Percentiles rank a stretch among this genome's conserved stretches.
Conservation (phyloP, 169 alveolate genomes). For the Cryptosporidium ubiquitum region DNA sequence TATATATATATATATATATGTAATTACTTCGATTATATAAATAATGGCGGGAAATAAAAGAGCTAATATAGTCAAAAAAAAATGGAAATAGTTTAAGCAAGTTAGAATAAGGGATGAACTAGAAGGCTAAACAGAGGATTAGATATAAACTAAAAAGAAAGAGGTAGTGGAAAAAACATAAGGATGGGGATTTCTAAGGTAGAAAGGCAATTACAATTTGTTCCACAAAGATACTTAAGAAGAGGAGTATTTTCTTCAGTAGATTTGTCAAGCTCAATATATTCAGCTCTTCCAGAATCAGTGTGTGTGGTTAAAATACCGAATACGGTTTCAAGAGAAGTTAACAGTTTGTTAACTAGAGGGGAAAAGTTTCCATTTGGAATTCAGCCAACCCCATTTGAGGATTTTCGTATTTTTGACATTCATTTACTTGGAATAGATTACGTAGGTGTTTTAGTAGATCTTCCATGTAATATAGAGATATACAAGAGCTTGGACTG, state of each 20-base stretch:
- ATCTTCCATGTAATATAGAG: conserved; percentile 86
- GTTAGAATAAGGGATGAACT: background rate
- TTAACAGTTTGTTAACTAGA: conserved; percentile 59
- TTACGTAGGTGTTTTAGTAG: conserved; percentile 82
- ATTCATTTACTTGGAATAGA: conserved; percentile 75
- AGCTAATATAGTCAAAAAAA: background rate
- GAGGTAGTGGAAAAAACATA: background rate
- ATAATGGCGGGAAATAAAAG: too few species aligned
- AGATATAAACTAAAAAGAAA: background rate
- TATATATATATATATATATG: too few species aligned
- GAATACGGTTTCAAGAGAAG: conserved; percentile 60
- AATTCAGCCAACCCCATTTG: conserved; percentile 78
- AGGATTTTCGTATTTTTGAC: conserved; percentile 76
- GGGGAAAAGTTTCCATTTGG: conserved; percentile 74
- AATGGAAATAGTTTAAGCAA: background rate
- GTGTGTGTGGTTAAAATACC: conserved; percentile 78
- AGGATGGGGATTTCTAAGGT: background rate
- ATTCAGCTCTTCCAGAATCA: conserved; percentile 49
- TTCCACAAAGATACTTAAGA: conserved; percentile 63
- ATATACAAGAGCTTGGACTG: conserved; percentile 87
- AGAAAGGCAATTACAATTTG: conserved; percentile 6
- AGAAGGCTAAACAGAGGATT: too few species aligned
- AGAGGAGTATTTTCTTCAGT: conserved; percentile 70
- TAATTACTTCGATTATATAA: too few species aligned
- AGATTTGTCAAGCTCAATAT: conserved; percentile 45